Conservation (phyloP, 345 rosid species). For the Iberis pinnata region DNA sequence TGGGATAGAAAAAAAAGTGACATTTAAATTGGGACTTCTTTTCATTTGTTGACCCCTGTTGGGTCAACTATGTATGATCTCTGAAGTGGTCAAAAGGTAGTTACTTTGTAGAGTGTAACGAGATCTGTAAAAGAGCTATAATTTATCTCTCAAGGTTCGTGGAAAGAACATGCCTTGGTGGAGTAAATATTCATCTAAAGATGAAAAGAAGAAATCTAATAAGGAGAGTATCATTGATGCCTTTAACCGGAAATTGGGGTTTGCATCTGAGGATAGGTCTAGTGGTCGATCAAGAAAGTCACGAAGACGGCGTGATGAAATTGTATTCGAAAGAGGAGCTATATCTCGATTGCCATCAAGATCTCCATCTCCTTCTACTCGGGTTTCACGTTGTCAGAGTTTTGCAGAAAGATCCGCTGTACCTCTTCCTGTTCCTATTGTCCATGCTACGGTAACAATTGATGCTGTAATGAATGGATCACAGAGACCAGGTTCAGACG, state of each 20-base stretch:
- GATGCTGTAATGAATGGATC: slow-evolving; percentile 46
- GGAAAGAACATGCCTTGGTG: slow-evolving; percentile 49
- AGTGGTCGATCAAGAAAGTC: slow-evolving; percentile 42
- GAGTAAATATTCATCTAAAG: slow-evolving; percentile 64
- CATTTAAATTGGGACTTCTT: background rate
- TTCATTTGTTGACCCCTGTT: slow-evolving; percentile 23
- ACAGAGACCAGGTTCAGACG: slow-evolving; percentile 42
- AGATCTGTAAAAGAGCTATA: slow-evolving; percentile 18
- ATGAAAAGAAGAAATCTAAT: slow-evolving; percentile 61
- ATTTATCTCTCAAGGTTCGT: slow-evolving; percentile 7
- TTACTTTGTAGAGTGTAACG: slow-evolving; percentile 15
- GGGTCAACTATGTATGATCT: slow-evolving; percentile 27
- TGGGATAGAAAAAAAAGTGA: slow-evolving; percentile 14
- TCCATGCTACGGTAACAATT: slow-evolving; percentile 33
- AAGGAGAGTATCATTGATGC: slow-evolving; percentile 70
- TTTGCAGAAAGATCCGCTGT: slow-evolving; percentile 72
- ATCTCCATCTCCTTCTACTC: slow-evolving; percentile 64
- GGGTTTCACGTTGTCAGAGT: slow-evolving; percentile 74
- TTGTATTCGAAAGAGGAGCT: slow-evolving; percentile 57
- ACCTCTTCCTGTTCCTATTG: slow-evolving; percentile 77
- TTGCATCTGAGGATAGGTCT: slow-evolving; percentile 48
- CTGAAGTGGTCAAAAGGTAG: slow-evolving; percentile 23
- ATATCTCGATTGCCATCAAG: slow-evolving; percentile 61
- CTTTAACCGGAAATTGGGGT: slow-evolving; percentile 52
- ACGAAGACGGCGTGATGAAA: slow-evolving; percentile 39